These are phyloP conservation scores for Umbellularia californica DNA, from an alignment of 164 flowering plant species.

Conservation along the genomic window DNA sequence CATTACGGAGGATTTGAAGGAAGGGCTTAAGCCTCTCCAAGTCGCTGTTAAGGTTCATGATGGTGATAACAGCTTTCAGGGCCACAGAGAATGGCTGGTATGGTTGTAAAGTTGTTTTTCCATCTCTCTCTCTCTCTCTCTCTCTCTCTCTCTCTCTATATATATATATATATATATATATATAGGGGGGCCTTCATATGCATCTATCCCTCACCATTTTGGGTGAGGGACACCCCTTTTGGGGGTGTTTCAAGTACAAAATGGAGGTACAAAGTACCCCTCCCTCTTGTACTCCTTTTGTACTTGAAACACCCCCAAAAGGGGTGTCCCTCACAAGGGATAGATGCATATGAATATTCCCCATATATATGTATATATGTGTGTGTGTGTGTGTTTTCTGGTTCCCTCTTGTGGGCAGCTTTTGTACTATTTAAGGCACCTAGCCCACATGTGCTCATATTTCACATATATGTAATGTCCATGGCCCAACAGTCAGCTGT, in stretches of 20 bases:
- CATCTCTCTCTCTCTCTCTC: neutral
- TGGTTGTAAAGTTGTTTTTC: conserved; percentile 1
- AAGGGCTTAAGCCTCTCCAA: conserved; percentile 47
- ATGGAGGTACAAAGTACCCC: no score
- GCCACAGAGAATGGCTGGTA: conserved; percentile 99
- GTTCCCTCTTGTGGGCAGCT: neutral
- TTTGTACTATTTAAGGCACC: neutral
- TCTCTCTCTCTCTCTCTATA: neutral
- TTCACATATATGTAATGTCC: neutral
- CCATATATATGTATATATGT: no score
- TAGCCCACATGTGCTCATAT: neutral
- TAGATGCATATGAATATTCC: no score
- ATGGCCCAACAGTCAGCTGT: neutral
- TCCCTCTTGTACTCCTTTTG: no score
- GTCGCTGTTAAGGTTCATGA: conserved; percentile 99
- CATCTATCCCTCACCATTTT: no score
- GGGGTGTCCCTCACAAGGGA: no score
- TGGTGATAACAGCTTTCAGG: conserved; percentile 87
- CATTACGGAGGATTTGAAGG: conserved; percentile 47
- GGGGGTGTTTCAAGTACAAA: no score
- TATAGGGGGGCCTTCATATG: no score
- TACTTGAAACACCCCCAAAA: no score
- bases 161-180: no score
- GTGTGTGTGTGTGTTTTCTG: no score
- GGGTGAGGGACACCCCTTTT: no score